Evolutionary conservation across 1,139 yeast genomes (phyloP).

Genomic region (Debaryomyces coudertii): DNA sequence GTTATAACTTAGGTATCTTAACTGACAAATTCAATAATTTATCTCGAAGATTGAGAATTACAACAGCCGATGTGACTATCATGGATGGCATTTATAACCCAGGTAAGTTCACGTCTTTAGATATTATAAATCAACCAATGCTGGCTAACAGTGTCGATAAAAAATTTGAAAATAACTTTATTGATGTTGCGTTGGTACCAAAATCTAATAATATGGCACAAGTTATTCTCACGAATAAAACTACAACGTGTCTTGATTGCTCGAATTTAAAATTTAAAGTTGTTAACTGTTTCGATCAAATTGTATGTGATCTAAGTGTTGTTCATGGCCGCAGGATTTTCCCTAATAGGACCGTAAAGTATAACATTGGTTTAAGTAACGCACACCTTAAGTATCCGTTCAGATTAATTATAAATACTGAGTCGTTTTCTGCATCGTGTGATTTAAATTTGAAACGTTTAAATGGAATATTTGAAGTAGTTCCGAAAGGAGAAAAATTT

Average conservation of each 20-base stretch:
- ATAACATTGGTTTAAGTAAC: conserved; percentile 36
- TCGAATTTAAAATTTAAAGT: conserved; percentile 35
- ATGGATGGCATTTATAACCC: conserved; percentile 27
- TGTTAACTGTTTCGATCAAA: conserved; percentile 33
- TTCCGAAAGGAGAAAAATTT: neutral
- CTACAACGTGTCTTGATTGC: conserved; percentile 32
- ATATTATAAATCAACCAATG: neutral
- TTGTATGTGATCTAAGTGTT: conserved; percentile 31
- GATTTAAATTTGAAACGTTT: conserved; percentile 31
- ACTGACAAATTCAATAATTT: conserved; percentile 20
- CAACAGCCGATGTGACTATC: conserved; percentile 21
- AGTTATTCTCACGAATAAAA: conserved; percentile 35
- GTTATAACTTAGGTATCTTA: conserved; percentile 21
- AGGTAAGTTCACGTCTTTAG: conserved; percentile 1
- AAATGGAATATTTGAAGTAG: conserved; percentile 24
- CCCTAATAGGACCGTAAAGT: conserved; percentile 36
- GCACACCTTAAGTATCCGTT: conserved; percentile 43
- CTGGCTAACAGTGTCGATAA: neutral
- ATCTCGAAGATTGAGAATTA: conserved; percentile 26
- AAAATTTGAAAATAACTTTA: conserved; percentile 5
- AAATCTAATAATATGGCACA: conserved; percentile 38
- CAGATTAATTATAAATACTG: conserved; percentile 30
- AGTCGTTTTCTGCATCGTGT: conserved; percentile 25
- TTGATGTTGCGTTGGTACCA: conserved; percentile 31
- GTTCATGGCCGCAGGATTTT: conserved; percentile 37